phyloP scores from a whole-genome alignment of 768 basidiomycete species.

The Suillus lakei region DNA sequence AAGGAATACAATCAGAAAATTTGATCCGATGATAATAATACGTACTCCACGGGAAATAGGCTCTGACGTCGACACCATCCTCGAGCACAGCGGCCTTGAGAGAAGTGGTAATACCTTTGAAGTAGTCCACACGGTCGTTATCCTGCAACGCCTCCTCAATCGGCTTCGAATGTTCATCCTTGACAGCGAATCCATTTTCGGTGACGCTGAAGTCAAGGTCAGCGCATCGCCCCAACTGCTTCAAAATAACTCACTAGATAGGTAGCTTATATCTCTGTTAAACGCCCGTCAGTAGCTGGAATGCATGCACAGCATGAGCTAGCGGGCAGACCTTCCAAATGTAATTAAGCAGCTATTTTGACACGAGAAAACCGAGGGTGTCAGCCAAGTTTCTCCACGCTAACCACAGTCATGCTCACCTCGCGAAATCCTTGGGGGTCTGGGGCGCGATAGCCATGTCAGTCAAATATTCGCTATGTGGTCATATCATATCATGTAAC shows the following conservation, averaged over 20 bases:
- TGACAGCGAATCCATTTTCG: constrained; percentile 76
- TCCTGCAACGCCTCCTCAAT: constrained; percentile 59
- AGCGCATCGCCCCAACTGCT: background rate
- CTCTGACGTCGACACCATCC: constrained; percentile 64
- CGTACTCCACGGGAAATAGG: constrained; percentile 75
- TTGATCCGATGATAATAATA: constrained; percentile 11
- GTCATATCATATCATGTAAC: constrained; percentile 21
- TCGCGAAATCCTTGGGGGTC: constrained; percentile 72
- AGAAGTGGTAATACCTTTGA: constrained; percentile 58
- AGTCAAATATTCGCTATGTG: constrained; percentile 3
- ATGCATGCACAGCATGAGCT: background rate
- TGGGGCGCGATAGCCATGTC: constrained; percentile 21
- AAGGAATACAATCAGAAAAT: background rate
- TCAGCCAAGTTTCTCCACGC: constrained; percentile 1
- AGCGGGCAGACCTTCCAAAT: constrained; percentile 58
- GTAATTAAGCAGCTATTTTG: constrained; percentile 62
- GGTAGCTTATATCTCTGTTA: constrained; percentile 51
- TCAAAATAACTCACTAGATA: constrained; percentile 49
- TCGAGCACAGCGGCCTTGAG: constrained; percentile 61
- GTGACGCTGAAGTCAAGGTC: constrained; percentile 52
- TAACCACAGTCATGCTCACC: constrained; percentile 31
- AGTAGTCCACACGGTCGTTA: constrained; percentile 69
- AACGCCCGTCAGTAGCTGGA: constrained; percentile 8
- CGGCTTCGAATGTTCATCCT: constrained; percentile 60
- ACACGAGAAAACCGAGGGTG: constrained; percentile 1